Evolutionary conservation across 1,284 basidiomycete genomes (phyloP), one percentile per base, ranked within the genome.

Genomic region (Pholiota adiposa): DNA sequence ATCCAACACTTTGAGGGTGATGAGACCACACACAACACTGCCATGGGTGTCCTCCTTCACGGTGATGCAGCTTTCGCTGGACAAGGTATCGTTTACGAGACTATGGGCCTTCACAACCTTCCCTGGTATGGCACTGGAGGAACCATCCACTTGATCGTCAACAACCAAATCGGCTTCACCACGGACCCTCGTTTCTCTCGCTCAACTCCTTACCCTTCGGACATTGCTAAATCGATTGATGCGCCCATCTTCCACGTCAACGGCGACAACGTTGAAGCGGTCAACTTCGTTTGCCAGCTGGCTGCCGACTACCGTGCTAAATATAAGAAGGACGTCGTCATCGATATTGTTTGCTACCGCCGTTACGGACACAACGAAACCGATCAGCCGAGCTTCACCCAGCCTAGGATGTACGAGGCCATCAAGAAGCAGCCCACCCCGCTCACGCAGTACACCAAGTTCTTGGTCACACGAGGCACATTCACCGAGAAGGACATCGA

Each of bases 141-240:
- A 64, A 99, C 97, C 49, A 94, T 99, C 69, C 97, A 99, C 76
- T 82, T 99, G 65, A 96, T 99, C 70, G 96, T 99, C 70, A 99
- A 99, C 85, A 99, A 99, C 82, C 97, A 99, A 77, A 98, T 99
- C 64, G 97, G 97, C 66, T 99, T 99, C 83, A 99, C 97, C 62
- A 99, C 97, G 58, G 97, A 98, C 75, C 97, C 97, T 51, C 90
- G 96, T 64, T 98, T 98, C 80, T 81, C 96, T 54, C 96, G 97
- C 63, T 99, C 97, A 14, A 99, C 97, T 2, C 94, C 97, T 41
- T 99, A 99, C 80, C 93, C 93, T n/a, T 98, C 97, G 57, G 97
- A 99, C 75, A 94, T 99, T 69, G 97, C 97, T 69, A 99, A 99
- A 79, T 89, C 95, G 51, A 98, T 98, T 71, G 97, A 99, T 72